Evolutionary conservation across 495 filamentous ascomycete genomes (phyloP).

Genomic region (Penicillium antarcticum): DNA sequence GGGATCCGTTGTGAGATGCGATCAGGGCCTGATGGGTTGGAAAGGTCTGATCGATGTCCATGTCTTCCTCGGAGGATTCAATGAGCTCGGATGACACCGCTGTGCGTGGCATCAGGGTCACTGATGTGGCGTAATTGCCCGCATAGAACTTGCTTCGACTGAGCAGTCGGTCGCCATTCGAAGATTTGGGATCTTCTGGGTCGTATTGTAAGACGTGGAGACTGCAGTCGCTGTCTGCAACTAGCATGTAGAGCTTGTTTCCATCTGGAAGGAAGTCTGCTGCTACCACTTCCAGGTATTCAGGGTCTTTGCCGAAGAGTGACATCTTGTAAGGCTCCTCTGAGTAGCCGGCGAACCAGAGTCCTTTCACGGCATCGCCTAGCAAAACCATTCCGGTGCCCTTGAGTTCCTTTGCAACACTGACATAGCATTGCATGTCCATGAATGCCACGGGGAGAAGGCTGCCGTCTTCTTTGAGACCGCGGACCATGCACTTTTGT

Average conservation of each 20-base stretch:
- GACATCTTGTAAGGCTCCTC: slow-evolving; percentile 94
- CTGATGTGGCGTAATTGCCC: slow-evolving; percentile 68
- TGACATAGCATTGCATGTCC: slow-evolving; percentile 94
- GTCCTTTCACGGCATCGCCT: slow-evolving; percentile 84
- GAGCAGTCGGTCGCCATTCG: slow-evolving; percentile 82
- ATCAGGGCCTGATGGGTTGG: slow-evolving; percentile 60
- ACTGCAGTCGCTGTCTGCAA: slow-evolving; percentile 80
- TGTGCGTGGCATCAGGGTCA: slow-evolving; percentile 72
- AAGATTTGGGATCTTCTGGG: slow-evolving; percentile 93
- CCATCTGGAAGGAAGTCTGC: slow-evolving; percentile 89
- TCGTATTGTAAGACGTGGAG: slow-evolving; percentile 90
- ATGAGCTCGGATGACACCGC: slow-evolving; percentile 41
- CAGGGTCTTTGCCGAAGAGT: slow-evolving; percentile 82
- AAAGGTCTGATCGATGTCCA: slow-evolving; percentile 32
- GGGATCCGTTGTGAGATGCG: slow-evolving; percentile 66
- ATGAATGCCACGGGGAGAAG: slow-evolving; percentile 94
- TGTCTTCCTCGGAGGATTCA: slow-evolving; percentile 33
- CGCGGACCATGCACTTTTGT: slow-evolving; percentile 95
- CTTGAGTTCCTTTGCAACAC: slow-evolving; percentile 71
- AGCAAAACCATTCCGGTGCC: slow-evolving; percentile 80
- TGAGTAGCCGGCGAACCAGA: slow-evolving; percentile 93
- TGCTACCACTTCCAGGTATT: slow-evolving; percentile 70
- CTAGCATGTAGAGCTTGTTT: slow-evolving; percentile 75
- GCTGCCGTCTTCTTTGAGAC: slow-evolving; percentile 89
- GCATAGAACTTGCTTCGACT: slow-evolving; percentile 84